A percentile compares a stretch with the other conserved stretches of the same genome.
These are phyloP conservation scores for Syncephalastrum contaminatum DNA, from an alignment of 371 early-diverging fungal species.

Conservation along the genomic window DNA sequence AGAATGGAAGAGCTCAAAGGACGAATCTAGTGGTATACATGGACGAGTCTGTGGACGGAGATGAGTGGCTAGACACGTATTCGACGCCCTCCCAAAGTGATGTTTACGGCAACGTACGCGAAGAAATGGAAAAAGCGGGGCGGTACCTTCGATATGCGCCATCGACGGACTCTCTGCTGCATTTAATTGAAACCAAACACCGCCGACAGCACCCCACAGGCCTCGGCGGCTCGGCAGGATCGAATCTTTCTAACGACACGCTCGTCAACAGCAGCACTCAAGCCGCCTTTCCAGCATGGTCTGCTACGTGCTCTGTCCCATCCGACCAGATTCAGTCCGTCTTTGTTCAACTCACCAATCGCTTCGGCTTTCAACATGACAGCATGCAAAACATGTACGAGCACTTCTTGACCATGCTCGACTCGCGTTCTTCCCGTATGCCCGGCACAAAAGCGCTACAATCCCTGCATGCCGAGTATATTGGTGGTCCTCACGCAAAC, in stretches of 20 bases:
- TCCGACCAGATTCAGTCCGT: constrained; percentile 6
- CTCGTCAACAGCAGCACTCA: constrained; percentile 7
- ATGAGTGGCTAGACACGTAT: no score
- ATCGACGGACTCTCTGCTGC: constrained; percentile 70
- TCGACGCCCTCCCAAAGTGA: constrained; percentile 47
- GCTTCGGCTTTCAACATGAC: constrained; percentile 82
- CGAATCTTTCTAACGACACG: constrained; percentile 12
- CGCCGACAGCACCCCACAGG: constrained; percentile 1
- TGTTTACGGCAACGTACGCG: constrained; percentile 58
- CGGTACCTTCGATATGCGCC: constrained; percentile 73
- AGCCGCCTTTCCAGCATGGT: not conserved
- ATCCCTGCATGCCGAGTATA: constrained; percentile 83
- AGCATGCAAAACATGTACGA: constrained; percentile 79
- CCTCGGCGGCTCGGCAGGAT: not conserved
- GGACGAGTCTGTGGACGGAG: no score
- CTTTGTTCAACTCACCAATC: constrained; percentile 14
- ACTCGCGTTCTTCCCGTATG: constrained; percentile 84
- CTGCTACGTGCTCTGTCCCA: not conserved
- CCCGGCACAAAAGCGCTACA: constrained; percentile 66
- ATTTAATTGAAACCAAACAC: constrained; percentile 65
- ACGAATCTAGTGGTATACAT: no score
- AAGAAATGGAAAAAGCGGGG: constrained; percentile 56
- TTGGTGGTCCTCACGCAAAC: constrained; percentile 83
- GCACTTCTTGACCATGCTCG: constrained; percentile 76
- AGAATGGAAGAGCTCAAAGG: no score